These are phyloP conservation scores for Amyloporia xantha DNA, from an alignment of 768 basidiomycete genomes.

Conservation along the genomic window DNA sequence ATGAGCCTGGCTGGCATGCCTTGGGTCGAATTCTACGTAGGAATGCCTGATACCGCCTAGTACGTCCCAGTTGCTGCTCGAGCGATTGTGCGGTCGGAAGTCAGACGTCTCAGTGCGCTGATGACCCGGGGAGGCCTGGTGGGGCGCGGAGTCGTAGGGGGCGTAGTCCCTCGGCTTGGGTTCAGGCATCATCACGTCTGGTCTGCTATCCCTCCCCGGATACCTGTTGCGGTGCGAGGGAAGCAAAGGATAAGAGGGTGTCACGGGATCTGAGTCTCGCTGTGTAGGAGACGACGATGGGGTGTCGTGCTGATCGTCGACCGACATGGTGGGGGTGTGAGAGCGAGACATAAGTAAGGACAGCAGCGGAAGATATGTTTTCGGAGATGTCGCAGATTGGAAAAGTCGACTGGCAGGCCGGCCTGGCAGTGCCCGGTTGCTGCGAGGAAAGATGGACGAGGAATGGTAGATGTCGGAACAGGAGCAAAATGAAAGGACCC, in stretches of 20 bases:
- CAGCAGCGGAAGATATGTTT: neutral
- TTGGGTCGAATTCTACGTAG: slow-evolving; percentile 53
- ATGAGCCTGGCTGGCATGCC: slow-evolving; percentile 44
- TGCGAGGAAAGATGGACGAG: neutral
- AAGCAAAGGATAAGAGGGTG: slow-evolving; percentile 6
- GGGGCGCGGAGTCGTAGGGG: slow-evolving; percentile 19
- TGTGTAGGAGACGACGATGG: slow-evolving; percentile 3
- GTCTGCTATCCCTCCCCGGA: neutral
- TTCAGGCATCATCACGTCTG: slow-evolving; percentile 2
- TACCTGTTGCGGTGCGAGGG: slow-evolving; percentile 1
- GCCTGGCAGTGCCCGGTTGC: neutral
- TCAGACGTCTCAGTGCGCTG: slow-evolving; percentile 4
- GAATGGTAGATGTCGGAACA: neutral
- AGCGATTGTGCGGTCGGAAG: slow-evolving; percentile 7
- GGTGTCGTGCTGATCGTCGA: slow-evolving; percentile 3
- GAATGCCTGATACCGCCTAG: slow-evolving; percentile 40
- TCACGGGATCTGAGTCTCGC: slow-evolving; percentile 9
- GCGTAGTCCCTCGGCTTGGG: slow-evolving; percentile 11
- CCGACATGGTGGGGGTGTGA: neutral
- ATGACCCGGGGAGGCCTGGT: slow-evolving; percentile 12
- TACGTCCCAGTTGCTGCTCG: slow-evolving; percentile 43
- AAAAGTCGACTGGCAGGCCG: neutral
- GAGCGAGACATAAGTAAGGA: neutral
- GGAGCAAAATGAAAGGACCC: neutral
- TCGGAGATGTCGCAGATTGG: neutral